These are phyloP conservation scores for Ceratocystis colombiana DNA, from an alignment of 2,329 filamentous ascomycete genomes.

Conservation along the genomic window DNA sequence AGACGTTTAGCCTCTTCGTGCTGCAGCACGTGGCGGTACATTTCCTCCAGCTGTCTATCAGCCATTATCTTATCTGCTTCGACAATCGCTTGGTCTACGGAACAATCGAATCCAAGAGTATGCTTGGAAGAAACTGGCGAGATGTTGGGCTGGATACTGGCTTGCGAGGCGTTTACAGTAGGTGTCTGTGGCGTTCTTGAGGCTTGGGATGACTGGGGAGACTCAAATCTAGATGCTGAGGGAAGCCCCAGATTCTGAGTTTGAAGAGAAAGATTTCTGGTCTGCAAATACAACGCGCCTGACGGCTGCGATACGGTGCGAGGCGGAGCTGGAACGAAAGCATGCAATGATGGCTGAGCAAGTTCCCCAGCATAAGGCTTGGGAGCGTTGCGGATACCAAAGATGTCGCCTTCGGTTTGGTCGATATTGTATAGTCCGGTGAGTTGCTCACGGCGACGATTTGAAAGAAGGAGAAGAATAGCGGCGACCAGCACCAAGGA, in stretches of 20 bases:
- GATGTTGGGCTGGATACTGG: conserved; percentile 29
- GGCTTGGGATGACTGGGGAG: conserved; percentile 17
- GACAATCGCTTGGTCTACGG: conserved; percentile 68
- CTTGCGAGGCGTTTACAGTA: conserved; percentile 26
- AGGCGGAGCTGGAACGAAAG: conserved; percentile 23
- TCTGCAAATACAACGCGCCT: conserved; percentile 16
- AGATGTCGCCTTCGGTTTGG: conserved; percentile 43
- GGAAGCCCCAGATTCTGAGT: conserved; percentile 21
- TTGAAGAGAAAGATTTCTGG: conserved; percentile 20
- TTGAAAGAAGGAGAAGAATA: conserved; percentile 51
- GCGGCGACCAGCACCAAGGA: conserved; percentile 64
- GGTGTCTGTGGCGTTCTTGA: conserved; percentile 28
- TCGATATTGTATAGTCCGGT: conserved; percentile 30
- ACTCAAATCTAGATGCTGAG: conserved; percentile 11
- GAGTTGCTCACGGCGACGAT: conserved; percentile 44
- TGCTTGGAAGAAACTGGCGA: conserved; percentile 36
- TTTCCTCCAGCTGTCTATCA: conserved; percentile 73
- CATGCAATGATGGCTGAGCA: not conserved
- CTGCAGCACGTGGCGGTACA: conserved; percentile 88
- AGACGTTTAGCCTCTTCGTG: conserved; percentile 62
- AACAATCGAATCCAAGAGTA: conserved; percentile 52
- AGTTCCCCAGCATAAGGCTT: not conserved
- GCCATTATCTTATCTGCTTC: conserved; percentile 63
- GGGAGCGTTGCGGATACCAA: conserved; percentile 28
- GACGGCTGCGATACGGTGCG: not conserved